A percentile compares a stretch with the other conserved stretches of the same genome.
Evolutionary conservation across 805 yeast genomes (phyloP).

Genomic region (Peterozyma toletana): DNA sequence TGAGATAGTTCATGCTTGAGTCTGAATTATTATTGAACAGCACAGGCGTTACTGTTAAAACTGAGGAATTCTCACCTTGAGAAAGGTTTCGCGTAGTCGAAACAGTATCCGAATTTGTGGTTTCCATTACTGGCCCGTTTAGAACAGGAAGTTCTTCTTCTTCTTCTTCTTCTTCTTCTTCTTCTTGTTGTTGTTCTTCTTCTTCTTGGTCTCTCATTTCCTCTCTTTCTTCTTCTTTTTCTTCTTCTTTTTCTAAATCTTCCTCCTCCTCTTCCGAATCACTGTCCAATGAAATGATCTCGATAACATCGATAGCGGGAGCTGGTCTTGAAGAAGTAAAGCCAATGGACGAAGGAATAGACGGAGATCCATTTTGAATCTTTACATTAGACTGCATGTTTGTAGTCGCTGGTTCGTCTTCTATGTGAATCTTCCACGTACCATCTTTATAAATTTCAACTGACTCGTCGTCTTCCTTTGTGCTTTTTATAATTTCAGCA

Average conservation of each 20-base stretch:
- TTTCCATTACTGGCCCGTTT: too few species aligned
- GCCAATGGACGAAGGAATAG: conserved; percentile 6
- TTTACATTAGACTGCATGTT: conserved; percentile 4
- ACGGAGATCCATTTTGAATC: conserved; percentile 6
- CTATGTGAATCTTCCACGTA: conserved; percentile 44
- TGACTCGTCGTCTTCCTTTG: conserved; percentile 50
- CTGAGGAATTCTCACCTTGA: too few species aligned
- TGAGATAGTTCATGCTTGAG: too few species aligned
- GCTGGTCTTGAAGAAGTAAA: background rate
- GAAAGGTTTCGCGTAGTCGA: too few species aligned
- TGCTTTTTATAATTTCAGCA: conserved; percentile 46
- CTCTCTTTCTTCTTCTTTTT: background rate
- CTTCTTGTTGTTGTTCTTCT: conserved; percentile 1
- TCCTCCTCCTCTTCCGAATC: conserved; percentile 19
- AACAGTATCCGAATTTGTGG: too few species aligned
- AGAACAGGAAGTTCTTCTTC: too few species aligned
- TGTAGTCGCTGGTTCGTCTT: conserved; percentile 9
- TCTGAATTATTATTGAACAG: too few species aligned
- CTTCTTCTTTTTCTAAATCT: conserved; percentile 29
- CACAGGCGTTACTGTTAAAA: too few species aligned
- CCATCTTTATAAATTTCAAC: conserved; percentile 71
- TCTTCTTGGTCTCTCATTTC: conserved; percentile 25
- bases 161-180: too few species aligned
- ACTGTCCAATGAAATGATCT: conserved; percentile 43
- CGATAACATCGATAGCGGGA: conserved; percentile 21